These are phyloP conservation scores for Silene uniflora DNA, from an alignment of 148 eudicot genomes.

Conservation along the genomic window DNA sequence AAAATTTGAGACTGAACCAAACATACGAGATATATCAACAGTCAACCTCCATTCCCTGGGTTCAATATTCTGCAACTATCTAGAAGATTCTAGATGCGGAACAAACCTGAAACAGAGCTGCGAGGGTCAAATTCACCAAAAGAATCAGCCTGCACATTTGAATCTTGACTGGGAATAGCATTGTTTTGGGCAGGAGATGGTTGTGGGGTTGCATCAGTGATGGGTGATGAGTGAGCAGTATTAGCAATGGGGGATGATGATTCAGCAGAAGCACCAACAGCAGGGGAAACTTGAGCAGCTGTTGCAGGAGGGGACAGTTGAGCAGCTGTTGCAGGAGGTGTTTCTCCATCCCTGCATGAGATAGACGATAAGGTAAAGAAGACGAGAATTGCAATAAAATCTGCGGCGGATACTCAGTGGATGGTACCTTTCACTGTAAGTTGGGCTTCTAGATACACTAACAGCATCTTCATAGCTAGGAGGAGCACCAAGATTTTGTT, in stretches of 20 bases:
- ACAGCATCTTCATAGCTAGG: slow-evolving; percentile 94
- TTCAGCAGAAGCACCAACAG: slow-evolving; percentile 24
- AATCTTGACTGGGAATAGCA: slow-evolving; percentile 36
- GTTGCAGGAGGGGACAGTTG: slow-evolving; percentile 53
- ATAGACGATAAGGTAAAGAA: slow-evolving; percentile 17
- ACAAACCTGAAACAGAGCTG: slow-evolving; percentile 58
- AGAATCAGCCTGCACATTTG: slow-evolving; percentile 42
- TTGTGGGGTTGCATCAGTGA: slow-evolving; percentile 39
- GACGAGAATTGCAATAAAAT: neutral
- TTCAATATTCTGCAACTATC: too few relatives aligned
- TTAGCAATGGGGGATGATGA: slow-evolving; percentile 23
- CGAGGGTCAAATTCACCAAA: slow-evolving; percentile 96
- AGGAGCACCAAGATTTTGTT: slow-evolving; percentile 66
- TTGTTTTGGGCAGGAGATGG: slow-evolving; percentile 37
- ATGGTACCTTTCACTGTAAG: slow-evolving; percentile 53
- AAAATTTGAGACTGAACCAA: too few relatives aligned
- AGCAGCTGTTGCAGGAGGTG: slow-evolving; percentile 49
- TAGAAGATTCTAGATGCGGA: neutral
- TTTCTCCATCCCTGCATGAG: slow-evolving; percentile 67
- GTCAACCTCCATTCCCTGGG: neutral
- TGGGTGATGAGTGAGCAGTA: slow-evolving; percentile 21
- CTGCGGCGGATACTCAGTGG: slow-evolving; percentile 10
- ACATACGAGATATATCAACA: neutral
- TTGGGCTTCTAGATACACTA: slow-evolving; percentile 65
- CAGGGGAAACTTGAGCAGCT: slow-evolving; percentile 52